phyloP scores from a whole-genome alignment of 2,329 filamentous ascomycete species.

The Coniochaeta hoffmannii region DNA sequence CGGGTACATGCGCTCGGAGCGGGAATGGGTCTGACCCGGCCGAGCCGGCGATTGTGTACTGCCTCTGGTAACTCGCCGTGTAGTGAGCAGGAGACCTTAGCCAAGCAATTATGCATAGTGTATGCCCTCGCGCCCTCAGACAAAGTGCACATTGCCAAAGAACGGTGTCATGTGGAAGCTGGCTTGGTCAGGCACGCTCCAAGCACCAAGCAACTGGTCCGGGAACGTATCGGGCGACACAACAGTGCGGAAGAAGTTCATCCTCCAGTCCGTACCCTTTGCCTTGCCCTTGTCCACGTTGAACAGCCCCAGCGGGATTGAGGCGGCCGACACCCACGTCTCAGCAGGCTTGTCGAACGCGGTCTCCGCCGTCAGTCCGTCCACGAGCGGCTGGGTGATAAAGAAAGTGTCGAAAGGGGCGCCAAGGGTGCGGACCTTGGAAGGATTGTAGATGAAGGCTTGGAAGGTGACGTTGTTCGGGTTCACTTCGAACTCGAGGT shows the following conservation, averaged over 20 bases:
- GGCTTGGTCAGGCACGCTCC: constrained; percentile 35
- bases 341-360: constrained; percentile 25
- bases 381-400: constrained; percentile 28
- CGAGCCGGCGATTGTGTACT: no score
- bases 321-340: constrained; percentile 32
- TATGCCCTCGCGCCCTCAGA: constrained; percentile 14
- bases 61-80: no score
- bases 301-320: constrained; percentile 40
- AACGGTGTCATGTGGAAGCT: constrained; percentile 41
- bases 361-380: constrained; percentile 34
- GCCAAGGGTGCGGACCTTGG: constrained; percentile 31
- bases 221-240: constrained; percentile 34
- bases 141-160: constrained; percentile 32
- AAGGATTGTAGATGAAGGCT: constrained; percentile 42
- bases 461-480: constrained; percentile 45
- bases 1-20: no score
- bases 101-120: no score
- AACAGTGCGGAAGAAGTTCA: constrained; percentile 45
- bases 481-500: constrained; percentile 43
- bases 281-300: constrained; percentile 36
- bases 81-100: no score
- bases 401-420: constrained; percentile 37
- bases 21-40: no score
- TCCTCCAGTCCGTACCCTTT: constrained; percentile 37
- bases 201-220: constrained; percentile 34